Conservation (phyloP, 2,329 filamentous ascomycete species). For the Fusarium multiceps region DNA sequence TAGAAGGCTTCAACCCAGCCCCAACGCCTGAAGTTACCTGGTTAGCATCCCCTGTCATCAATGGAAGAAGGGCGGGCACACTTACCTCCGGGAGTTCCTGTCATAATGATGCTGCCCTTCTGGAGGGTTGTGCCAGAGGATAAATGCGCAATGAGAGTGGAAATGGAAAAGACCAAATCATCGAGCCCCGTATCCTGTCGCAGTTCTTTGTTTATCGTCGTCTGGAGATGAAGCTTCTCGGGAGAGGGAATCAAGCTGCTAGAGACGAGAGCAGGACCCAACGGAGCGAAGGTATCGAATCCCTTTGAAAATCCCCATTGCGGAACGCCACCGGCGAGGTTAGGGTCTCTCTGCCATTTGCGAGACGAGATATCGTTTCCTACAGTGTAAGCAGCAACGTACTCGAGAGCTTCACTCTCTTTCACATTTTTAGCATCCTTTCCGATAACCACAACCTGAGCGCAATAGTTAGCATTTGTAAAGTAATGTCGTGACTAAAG, state of each 20-base stretch:
- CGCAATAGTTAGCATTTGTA: rapidly evolving
- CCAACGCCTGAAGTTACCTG: conserved; percentile 51
- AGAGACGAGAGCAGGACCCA: conserved; percentile 62
- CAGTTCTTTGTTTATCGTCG: conserved; percentile 59
- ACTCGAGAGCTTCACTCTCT: conserved; percentile 56
- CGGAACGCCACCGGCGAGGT: conserved; percentile 61
- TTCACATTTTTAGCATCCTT: conserved; percentile 61
- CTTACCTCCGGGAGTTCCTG: conserved; percentile 53
- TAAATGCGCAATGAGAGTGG: conserved; percentile 52
- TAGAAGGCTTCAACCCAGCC: conserved; percentile 55
- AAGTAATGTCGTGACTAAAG: neutral
- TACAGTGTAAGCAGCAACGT: conserved; percentile 64
- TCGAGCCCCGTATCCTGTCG: conserved; percentile 55
- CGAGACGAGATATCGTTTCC: conserved; percentile 67
- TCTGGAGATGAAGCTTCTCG: conserved; percentile 55
- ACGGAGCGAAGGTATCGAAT: conserved; percentile 66
- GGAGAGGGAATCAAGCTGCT: conserved; percentile 57
- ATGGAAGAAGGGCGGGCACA: rapidly evolving
- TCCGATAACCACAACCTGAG: conserved; percentile 55
- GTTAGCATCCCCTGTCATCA: neutral
- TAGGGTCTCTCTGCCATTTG: conserved; percentile 62
- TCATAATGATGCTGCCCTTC: conserved; percentile 59
- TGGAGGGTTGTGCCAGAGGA: conserved; percentile 57
- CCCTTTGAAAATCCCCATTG: conserved; percentile 69
- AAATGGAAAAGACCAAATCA: conserved; percentile 60